Base-by-base conservation (phyloP, 177 flowering plant genomes). In the Vitis hybrid region DNA sequence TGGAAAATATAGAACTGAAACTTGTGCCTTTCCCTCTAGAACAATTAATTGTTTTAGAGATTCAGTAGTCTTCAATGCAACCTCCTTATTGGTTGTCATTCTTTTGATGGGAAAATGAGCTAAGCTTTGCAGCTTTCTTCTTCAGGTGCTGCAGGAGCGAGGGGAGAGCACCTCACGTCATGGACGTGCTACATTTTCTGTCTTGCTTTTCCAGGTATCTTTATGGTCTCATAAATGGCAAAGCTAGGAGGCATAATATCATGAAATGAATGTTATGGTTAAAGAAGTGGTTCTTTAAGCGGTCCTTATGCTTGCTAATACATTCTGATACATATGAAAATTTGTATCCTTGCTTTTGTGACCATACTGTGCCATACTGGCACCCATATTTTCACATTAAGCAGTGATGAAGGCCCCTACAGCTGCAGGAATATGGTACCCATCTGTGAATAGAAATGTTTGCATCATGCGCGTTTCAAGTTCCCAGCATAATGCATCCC, bases 81-180 rank as follows among this genome's bases (percentile, higher is more conserved):
- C 32, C 14, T 64, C 15, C 30, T 50, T 10, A 19, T 54, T 45
- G 32, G 50, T 49, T 12, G 30, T 26, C 30, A 18, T 26, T 52
- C 18, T 67, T 40, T 49, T 65, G 61, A 60, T 52, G 10, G 12
- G 64, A 2, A 32, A 13, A 21, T 58, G 58, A n/a, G 17, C 52
- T 19, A 15, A 45, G 63, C 62, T 54, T 49, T 55, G 7, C 34
- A 56, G 57, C 11, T 14, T 55, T 65, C 2, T 30, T 60, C 55
- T 75, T 65, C 86, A 96, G 99, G 99, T 96, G 30, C 77, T 96
- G 82, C 99, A 96, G 77, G 99, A 96, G 78, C 82, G 99, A 56
- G 98, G 99, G 34, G 99, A 96, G 83, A 96, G 99, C 85, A 96
- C 99, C 70, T 93, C 99, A 48, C 92, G 98, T 45, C 99, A 96